These are phyloP conservation scores for Pulveroboletus sp. DNA, from an alignment of 768 basidiomycete genomes.

Conservation along the genomic window DNA sequence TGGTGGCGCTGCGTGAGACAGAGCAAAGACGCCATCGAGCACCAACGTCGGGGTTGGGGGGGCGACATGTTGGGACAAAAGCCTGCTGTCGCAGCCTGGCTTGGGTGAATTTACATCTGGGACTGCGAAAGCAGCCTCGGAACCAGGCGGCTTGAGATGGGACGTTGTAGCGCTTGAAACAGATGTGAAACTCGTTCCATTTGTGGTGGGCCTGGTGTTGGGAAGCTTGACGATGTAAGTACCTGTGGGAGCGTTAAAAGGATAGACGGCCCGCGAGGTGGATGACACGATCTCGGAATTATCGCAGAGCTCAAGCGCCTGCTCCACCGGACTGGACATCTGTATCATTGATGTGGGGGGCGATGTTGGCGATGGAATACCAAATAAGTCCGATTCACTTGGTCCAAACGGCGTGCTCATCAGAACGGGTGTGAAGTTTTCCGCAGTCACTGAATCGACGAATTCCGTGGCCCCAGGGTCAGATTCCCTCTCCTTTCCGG, in stretches of 20 bases:
- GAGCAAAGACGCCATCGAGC: slow-evolving; percentile 21
- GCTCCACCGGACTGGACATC: slow-evolving; percentile 6
- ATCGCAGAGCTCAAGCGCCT: neutral
- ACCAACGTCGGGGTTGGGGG: slow-evolving; percentile 19
- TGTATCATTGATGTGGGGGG: neutral
- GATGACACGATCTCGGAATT: neutral
- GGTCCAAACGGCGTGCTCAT: slow-evolving; percentile 18
- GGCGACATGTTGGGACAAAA: neutral
- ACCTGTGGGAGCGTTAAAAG: slow-evolving; percentile 1
- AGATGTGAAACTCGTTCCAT: neutral
- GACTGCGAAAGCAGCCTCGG: neutral
- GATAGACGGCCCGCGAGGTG: slow-evolving; percentile 3
- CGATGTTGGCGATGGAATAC: neutral
- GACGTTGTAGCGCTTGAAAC: neutral
- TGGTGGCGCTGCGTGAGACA: neutral
- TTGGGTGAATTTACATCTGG: neutral
- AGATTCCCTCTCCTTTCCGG: neutral
- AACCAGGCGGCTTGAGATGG: neutral
- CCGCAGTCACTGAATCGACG: neutral
- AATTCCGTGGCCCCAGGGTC: neutral
- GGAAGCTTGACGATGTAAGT: slow-evolving; percentile 20
- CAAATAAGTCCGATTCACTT: neutral
- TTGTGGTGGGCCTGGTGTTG: neutral
- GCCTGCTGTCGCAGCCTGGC: neutral
- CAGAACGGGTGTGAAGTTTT: slow-evolving; percentile 12